Evolutionary conservation across 176 grass and related monocot species (phyloP).

Genomic region (Typha latifolia): DNA sequence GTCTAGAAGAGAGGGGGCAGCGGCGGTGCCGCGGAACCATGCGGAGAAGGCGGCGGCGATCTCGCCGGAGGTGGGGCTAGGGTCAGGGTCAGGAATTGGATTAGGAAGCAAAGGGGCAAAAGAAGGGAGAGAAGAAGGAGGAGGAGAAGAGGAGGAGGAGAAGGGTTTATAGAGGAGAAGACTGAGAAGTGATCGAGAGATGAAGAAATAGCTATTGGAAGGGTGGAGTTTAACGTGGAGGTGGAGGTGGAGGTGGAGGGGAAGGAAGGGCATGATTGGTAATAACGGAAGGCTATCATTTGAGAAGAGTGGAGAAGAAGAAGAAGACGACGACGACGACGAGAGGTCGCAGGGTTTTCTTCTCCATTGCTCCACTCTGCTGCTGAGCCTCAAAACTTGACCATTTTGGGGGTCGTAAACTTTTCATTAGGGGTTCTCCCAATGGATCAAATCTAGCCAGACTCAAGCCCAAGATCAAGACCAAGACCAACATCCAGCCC

Average conservation of each 20-base stretch:
- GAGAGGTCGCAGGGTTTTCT: too few relatives aligned
- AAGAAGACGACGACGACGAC: background rate
- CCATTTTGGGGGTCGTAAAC: too few relatives aligned
- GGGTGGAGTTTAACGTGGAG: background rate
- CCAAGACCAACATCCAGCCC: too few relatives aligned
- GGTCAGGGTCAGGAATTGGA: slow-evolving; percentile 18
- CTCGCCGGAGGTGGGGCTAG: slow-evolving; percentile 4
- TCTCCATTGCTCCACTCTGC: too few relatives aligned
- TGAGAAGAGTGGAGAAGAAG: background rate
- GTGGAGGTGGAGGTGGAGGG: too few relatives aligned
- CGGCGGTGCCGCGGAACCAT: slow-evolving; percentile 48
- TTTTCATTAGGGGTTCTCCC: too few relatives aligned
- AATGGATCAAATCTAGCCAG: too few relatives aligned
- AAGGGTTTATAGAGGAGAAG: slow-evolving; percentile 42
- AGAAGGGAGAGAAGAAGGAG: background rate
- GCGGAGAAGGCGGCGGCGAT: slow-evolving; percentile 44
- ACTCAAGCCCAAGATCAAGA: too few relatives aligned
- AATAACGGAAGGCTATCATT: background rate
- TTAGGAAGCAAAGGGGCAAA: slow-evolving; percentile 17
- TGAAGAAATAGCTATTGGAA: slow-evolving; percentile 20
- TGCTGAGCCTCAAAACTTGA: too few relatives aligned
- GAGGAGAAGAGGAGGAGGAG: slow-evolving; percentile 18
- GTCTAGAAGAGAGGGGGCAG: slow-evolving; percentile 31
- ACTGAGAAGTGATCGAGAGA: slow-evolving; percentile 32
- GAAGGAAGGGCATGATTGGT: slow-evolving; percentile 8